A percentile compares a stretch with the other conserved stretches of the same genome.
phyloP scores from a whole-genome alignment of 1,284 basidiomycete genomes.

The Coriolopsis trogii region DNA sequence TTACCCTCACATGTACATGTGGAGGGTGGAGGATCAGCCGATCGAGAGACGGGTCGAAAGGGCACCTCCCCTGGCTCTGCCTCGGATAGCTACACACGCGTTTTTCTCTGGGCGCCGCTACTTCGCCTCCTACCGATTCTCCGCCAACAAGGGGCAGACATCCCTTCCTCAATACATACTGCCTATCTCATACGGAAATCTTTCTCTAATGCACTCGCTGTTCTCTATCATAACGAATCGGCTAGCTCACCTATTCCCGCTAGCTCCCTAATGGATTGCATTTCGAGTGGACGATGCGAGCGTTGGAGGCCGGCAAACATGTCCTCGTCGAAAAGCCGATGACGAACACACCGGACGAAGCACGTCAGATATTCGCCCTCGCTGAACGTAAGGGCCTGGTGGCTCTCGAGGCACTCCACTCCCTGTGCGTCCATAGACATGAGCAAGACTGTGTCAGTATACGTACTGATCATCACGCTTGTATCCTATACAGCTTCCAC shows the following conservation, averaged over 20 bases:
- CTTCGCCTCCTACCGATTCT: too few species aligned
- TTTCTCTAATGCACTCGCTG: too few species aligned
- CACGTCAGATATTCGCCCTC: constrained; percentile 39
- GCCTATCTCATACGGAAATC: too few species aligned
- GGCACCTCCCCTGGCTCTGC: too few species aligned
- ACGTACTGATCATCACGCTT: not conserved
- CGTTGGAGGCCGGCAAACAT: constrained; percentile 70
- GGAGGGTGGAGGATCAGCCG: too few species aligned
- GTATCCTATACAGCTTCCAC: constrained; percentile 42
- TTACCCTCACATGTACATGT: too few species aligned
- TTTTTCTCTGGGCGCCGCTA: too few species aligned
- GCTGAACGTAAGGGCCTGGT: constrained; percentile 38
- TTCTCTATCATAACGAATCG: too few species aligned
- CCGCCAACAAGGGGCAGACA: too few species aligned
- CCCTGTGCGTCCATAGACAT: not conserved
- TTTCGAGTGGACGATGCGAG: constrained; percentile 79
- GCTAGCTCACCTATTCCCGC: not conserved
- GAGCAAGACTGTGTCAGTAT: not conserved
- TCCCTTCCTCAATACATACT: too few species aligned
- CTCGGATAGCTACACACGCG: too few species aligned
- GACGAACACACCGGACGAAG: constrained; percentile 61
- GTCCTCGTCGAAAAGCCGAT: constrained; percentile 75
- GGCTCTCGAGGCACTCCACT: constrained; percentile 41
- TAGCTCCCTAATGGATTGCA: constrained; percentile 73
- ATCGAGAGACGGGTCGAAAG: too few species aligned